Conservation (phyloP, 768 basidiomycete species). For the Hygrophorus pudorinus region DNA sequence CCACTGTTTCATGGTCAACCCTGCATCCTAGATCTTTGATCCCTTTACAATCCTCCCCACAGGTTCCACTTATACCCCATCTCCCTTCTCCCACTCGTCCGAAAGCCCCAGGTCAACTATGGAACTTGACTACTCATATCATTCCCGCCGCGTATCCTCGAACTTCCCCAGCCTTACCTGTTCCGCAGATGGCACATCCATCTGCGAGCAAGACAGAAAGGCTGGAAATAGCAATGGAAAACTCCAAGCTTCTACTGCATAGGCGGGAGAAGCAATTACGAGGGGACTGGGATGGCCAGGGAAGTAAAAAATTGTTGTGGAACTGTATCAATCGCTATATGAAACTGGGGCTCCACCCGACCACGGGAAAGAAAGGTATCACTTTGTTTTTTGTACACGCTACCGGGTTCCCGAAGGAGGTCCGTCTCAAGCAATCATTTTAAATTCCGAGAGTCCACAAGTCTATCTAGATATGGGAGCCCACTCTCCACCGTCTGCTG, state of each 20-base stretch:
- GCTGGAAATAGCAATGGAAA: conserved; percentile 16
- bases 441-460: neutral
- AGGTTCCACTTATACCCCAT: conserved; percentile 16
- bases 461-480: conserved; percentile 64
- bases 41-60: conserved; percentile 29
- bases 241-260: conserved; percentile 16
- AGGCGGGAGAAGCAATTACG: conserved; percentile 21
- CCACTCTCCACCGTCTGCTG: conserved; percentile 46
- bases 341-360: conserved; percentile 20
- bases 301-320: conserved; percentile 45
- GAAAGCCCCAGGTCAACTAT: conserved; percentile 28
- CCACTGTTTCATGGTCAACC: neutral
- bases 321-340: conserved; percentile 65
- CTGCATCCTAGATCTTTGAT: conserved; percentile 15
- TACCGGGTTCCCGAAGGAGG: conserved; percentile 87
- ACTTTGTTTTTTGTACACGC: conserved; percentile 77
- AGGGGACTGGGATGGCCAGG: conserved; percentile 13
- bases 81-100: conserved; percentile 22
- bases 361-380: conserved; percentile 27
- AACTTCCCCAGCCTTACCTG: conserved; percentile 29
- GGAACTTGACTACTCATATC: conserved; percentile 41
- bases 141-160: conserved; percentile 45
- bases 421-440: conserved; percentile 17
- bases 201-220: conserved; percentile 28
- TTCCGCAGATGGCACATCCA: conserved; percentile 22